Conservation (phyloP, 2,329 filamentous ascomycete genomes). For the Waltergamsia citrina region DNA sequence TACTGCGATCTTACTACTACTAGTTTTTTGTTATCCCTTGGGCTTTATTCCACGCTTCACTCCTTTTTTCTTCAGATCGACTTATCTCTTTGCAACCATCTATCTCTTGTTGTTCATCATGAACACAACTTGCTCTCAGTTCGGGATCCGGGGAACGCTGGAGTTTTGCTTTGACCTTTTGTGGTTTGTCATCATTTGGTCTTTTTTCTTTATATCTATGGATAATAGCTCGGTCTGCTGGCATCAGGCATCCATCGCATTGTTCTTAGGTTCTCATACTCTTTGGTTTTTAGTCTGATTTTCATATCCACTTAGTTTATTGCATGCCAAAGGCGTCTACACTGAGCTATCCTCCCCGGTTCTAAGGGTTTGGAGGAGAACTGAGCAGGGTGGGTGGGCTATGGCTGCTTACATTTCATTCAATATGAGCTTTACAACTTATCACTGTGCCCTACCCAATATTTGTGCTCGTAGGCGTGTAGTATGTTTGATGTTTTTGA, state of each 20-base stretch:
- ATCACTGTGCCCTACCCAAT: too few species aligned
- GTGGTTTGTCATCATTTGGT: conserved; percentile 6
- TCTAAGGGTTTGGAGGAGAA: too few species aligned
- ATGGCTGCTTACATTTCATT: too few species aligned
- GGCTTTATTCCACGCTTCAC: neutral
- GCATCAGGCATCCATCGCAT: neutral
- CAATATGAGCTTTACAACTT: too few species aligned
- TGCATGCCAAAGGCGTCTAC: too few species aligned
- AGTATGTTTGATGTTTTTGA: too few species aligned
- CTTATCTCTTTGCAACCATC: too few species aligned
- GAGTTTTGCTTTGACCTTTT: neutral
- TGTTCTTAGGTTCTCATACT: neutral
- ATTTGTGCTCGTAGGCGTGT: too few species aligned
- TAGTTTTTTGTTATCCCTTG: neutral
- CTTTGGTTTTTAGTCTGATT: neutral
- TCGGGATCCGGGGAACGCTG: neutral
- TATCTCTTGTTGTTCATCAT: too few species aligned
- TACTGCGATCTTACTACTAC: too few species aligned
- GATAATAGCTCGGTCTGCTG: neutral
- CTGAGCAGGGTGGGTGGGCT: too few species aligned
- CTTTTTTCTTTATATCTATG: conserved; percentile 5
- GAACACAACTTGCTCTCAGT: neutral
- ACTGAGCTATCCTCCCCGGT: too few species aligned
- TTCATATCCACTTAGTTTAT: conserved; percentile 2
- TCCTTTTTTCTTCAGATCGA: neutral